Evolutionary conservation across 2,329 filamentous ascomycete species (phyloP), one percentile per base, ranked within the genome.

Genomic region (Phaeoacremonium minimum): DNA sequence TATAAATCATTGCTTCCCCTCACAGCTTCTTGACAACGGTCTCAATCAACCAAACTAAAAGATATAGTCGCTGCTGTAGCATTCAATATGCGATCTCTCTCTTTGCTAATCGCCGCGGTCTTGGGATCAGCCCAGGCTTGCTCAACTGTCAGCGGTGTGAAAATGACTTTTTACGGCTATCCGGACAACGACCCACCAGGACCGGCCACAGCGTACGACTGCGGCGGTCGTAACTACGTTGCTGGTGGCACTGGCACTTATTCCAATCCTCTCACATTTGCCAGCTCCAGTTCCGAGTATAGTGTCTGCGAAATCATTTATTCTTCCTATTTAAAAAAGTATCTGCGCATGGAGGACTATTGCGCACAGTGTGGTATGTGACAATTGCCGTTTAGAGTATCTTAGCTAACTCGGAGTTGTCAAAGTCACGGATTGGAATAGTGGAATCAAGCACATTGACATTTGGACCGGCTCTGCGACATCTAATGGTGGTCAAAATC

Each of bases 231-330:
- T 16, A 48, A 49, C 30, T 50, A 44, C 41, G 48, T 47, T 17
- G 63, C 66, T 12, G 64, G 64, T 8, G 66, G 67, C 13, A 56
- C 48, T 0, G 66, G 66, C 18, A 65, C 62, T n/a, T 66, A 54
- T 44, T 41, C 41, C 32, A 56, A 69, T 47, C 66, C 64, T 2
- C 41, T 67, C 17, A 67, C 65, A 2, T 64, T 69, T 33, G 66
- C 66, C 18, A 63, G 58, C 5, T 60, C 64, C 3, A 46, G 49
- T 5, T 60, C 59, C 30, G 59, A 63, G 35, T 66, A 68, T 49
- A 46, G 50, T 1, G 35, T 47, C 15, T 71, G 67, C 52, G 66
- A 69, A 42, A 51, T 67, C 38, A 52, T 71, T 29, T 71, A 68
- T 40, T 45, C 55, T n/a, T 65, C 65, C 0, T 66, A 64, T 39